Evolutionary conservation across 208 protist species (phyloP).

Genomic region (Leishmania tarentolae): DNA sequence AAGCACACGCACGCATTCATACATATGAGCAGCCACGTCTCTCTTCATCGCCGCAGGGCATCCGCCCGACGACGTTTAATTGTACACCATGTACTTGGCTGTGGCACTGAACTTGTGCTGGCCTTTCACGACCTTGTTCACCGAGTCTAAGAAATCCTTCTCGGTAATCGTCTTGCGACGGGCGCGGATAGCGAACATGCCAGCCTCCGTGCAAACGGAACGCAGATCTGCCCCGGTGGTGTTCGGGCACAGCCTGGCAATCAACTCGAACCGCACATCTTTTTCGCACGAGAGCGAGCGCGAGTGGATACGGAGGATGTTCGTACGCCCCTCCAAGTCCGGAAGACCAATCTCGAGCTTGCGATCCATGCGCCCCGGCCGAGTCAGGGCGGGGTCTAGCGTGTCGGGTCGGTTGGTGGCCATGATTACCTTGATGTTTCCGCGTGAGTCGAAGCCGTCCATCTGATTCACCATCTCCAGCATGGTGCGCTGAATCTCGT

Average conservation of each 20-base stretch:
- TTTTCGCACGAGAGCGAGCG: conserved; percentile 97
- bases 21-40: too few relatives aligned
- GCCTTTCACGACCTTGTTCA: conserved; percentile 99
- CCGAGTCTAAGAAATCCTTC: conserved; percentile 99
- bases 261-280: conserved; percentile 98
- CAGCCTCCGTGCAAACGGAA: conserved; percentile 99
- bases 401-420: conserved; percentile 99
- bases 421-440: conserved; percentile 99
- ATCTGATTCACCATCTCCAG: conserved; percentile 99
- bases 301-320: conserved; percentile 99
- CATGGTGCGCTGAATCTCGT: conserved; percentile 99
- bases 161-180: conserved; percentile 99
- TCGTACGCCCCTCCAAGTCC: conserved; percentile 97
- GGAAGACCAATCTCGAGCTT: conserved; percentile 99
- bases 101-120: conserved; percentile 99
- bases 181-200: conserved; percentile 99
- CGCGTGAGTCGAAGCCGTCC: conserved; percentile 99
- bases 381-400: conserved; percentile 99
- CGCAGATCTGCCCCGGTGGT: conserved; percentile 97
- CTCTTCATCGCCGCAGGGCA: not conserved
- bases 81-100: conserved; percentile 99
- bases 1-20: not conserved
- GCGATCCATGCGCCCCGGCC: conserved; percentile 99
- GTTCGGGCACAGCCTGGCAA: conserved; percentile 99
- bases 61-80: conserved; percentile 65